phyloP scores from a whole-genome alignment of 2,329 filamentous ascomycete genomes.

The Macrophomina pseudophaseolina region DNA sequence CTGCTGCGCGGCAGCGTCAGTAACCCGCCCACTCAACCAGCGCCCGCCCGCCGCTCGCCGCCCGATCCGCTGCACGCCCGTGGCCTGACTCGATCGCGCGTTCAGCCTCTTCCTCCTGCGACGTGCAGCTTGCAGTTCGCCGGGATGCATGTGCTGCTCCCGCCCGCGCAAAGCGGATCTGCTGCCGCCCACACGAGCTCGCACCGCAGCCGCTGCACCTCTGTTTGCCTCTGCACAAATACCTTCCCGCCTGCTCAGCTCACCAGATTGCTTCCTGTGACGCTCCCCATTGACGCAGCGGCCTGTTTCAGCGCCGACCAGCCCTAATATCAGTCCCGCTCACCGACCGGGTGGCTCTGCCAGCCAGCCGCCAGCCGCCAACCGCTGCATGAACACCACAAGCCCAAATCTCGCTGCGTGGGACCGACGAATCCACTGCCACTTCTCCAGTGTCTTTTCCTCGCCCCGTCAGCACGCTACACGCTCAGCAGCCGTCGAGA shows the following conservation, averaged over 20 bases:
- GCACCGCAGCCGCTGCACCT: constrained; percentile 1
- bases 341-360: constrained; percentile 16
- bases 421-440: not conserved
- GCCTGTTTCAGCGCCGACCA: constrained; percentile 18
- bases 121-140: constrained; percentile 11
- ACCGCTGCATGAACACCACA: constrained; percentile 13
- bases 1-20: not conserved
- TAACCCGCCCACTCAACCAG: not conserved
- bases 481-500: not conserved
- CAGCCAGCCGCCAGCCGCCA: not conserved
- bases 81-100: constrained; percentile 14
- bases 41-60: constrained; percentile 3
- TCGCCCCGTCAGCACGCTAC: not conserved
- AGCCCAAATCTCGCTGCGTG: not conserved
- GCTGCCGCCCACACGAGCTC: constrained; percentile 2
- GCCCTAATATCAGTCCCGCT: constrained; percentile 14
- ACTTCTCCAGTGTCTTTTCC: not conserved
- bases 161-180: constrained; percentile 1
- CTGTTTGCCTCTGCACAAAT: not conserved
- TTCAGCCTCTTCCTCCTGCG: constrained; percentile 17
- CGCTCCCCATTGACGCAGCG: not conserved
- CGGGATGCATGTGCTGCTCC: not conserved
- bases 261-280: not conserved
- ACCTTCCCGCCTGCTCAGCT: not conserved
- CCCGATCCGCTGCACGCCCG: not conserved